Percentiles rank a stretch among this genome's conserved stretches.
phyloP scores from a whole-genome alignment of 768 basidiomycete genomes.

The Boletus pseudo-olivaceus region DNA sequence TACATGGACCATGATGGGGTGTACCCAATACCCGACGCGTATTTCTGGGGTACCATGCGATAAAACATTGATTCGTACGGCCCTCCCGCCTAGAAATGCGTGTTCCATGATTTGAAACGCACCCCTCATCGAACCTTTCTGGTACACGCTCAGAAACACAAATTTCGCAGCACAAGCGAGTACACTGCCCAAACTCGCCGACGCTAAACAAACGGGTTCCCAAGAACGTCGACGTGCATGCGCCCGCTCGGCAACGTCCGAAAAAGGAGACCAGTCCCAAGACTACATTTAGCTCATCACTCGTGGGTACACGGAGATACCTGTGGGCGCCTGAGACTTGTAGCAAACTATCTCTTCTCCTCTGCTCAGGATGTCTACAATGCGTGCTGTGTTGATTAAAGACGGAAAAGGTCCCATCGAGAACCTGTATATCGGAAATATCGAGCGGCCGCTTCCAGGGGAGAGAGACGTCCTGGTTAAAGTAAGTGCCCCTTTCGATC shows the following conservation, averaged over 20 bases:
- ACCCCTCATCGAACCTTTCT: not conserved
- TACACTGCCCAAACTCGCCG: not conserved
- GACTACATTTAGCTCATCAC: too few species aligned
- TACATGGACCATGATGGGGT: not conserved
- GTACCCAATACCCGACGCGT: not conserved
- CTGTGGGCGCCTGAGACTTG: too few species aligned
- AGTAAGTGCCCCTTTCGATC: slow-evolving; percentile 37
- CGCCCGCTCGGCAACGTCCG: not conserved
- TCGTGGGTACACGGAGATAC: too few species aligned
- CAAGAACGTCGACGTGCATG: not conserved
- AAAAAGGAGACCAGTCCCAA: not conserved
- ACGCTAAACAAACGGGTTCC: not conserved
- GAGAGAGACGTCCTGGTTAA: slow-evolving; percentile 75
- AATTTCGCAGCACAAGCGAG: not conserved
- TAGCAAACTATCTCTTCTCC: not conserved
- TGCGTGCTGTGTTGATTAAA: slow-evolving; percentile 81
- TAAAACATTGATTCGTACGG: too few species aligned
- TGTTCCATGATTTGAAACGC: too few species aligned
- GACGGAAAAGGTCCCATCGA: slow-evolving; percentile 72
- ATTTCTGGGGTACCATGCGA: not conserved
- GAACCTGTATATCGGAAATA: slow-evolving; percentile 74
- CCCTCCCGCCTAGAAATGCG: too few species aligned
- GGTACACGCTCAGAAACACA: not conserved
- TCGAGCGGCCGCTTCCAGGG: slow-evolving; percentile 54
- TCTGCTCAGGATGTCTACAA: slow-evolving; percentile 30